Conservation (phyloP, 208 protist genomes). For the Crithidia brevicula region DNA sequence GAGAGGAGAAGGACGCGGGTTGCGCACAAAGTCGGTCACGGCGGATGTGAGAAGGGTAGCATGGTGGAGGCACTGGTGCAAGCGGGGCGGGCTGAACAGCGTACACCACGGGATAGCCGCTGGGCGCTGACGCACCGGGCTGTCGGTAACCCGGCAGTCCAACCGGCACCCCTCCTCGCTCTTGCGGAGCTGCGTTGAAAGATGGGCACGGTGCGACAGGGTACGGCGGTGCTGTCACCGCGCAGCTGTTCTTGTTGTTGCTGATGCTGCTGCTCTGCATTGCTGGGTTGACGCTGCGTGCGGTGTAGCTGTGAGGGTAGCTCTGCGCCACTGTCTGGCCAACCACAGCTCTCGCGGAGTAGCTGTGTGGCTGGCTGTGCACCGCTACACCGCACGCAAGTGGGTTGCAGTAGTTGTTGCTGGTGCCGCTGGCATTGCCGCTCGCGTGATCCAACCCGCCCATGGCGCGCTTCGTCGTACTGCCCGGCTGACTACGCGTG, state of each 20-base stretch:
- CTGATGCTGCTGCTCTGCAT: no score
- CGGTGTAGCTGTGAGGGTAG: slow-evolving; percentile 16
- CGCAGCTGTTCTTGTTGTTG: no score
- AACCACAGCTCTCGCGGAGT: neutral
- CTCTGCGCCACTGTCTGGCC: neutral
- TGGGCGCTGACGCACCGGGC: neutral
- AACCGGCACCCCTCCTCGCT: neutral
- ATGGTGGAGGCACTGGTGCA: neutral
- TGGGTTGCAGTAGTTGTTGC: slow-evolving; percentile 1
- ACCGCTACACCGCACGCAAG: neutral
- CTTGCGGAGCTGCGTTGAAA: neutral
- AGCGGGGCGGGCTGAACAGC: neutral
- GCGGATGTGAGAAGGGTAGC: slow-evolving; percentile 10
- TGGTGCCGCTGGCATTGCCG: neutral
- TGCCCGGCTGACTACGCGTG: neutral
- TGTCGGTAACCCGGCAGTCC: slow-evolving; percentile 10
- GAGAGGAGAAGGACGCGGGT: neutral
- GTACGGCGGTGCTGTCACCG: neutral
- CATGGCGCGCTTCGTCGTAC: neutral
- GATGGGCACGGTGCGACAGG: neutral
- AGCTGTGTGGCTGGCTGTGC: slow-evolving; percentile 11
- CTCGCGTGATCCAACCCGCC: neutral
- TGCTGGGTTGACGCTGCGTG: neutral
- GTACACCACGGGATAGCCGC: neutral
- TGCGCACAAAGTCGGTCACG: slow-evolving; percentile 1